These are phyloP conservation scores for Hemisphaericaspora subhashii DNA, from an alignment of 1,139 yeast genomes.

Conservation along the genomic window DNA sequence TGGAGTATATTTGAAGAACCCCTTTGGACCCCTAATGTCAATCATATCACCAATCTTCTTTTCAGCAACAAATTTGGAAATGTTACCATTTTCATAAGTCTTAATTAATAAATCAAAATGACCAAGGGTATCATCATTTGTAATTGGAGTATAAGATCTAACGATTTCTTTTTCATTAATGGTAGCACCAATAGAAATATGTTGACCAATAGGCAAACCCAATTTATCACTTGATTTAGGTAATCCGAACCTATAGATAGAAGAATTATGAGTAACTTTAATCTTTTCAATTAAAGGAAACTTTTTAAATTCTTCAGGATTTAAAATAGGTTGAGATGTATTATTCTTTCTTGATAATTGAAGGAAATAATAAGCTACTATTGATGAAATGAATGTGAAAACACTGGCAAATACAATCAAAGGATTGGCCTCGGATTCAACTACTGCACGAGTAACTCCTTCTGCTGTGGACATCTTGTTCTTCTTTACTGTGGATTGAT, in stretches of 20 bases:
- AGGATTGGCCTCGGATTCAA: constrained; percentile 35
- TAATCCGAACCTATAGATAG: constrained; percentile 81
- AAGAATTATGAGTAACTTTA: constrained; percentile 77
- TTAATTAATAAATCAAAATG: constrained; percentile 87
- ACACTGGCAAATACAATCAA: constrained; percentile 40
- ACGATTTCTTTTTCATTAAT: constrained; percentile 74
- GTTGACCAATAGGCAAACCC: constrained; percentile 96
- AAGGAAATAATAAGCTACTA: constrained; percentile 38
- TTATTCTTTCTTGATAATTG: constrained; percentile 40
- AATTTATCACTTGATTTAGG: constrained; percentile 73
- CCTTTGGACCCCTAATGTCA: constrained; percentile 84
- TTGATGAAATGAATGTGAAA: constrained; percentile 40
- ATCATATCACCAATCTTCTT: constrained; percentile 51
- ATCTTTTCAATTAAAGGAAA: constrained; percentile 85
- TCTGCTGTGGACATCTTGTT: not conserved
- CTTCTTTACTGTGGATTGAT: not conserved
- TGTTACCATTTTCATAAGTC: constrained; percentile 89
- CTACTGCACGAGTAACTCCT: not conserved
- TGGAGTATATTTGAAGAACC: constrained; percentile 80
- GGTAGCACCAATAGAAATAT: constrained; percentile 73
- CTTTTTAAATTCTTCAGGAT: constrained; percentile 67
- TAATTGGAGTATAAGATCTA: constrained; percentile 92
- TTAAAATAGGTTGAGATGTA: constrained; percentile 48
- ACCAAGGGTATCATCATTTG: constrained; percentile 82
- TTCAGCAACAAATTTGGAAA: constrained; percentile 73